Percentiles rank a stretch among this genome's conserved stretches.
Evolutionary conservation across 441 rosid species (phyloP).

Genomic region (Isatis lusitanica): DNA sequence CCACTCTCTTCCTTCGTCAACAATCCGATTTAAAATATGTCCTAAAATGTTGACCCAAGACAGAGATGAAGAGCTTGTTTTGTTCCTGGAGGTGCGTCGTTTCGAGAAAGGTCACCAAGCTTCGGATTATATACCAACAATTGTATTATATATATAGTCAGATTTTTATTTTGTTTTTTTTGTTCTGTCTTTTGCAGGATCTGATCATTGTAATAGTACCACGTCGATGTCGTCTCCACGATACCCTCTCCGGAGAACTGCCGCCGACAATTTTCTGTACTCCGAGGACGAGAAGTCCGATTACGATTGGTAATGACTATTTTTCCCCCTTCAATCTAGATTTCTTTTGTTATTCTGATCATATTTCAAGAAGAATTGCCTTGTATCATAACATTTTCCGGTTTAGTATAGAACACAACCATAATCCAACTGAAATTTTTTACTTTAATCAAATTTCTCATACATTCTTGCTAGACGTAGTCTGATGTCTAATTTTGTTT

Average conservation of each 20-base stretch:
- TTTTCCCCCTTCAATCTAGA: too few relatives aligned
- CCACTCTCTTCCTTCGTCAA: conserved; percentile 23
- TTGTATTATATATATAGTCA: background rate
- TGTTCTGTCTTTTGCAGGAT: conserved; percentile 25
- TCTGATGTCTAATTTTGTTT: background rate
- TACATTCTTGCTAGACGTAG: background rate
- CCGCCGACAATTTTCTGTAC: conserved; percentile 29
- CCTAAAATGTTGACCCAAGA: conserved; percentile 24
- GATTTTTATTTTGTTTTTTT: background rate
- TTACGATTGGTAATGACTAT: conserved; percentile 30
- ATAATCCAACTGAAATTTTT: background rate
- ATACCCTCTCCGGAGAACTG: conserved; percentile 28
- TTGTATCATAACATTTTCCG: background rate
- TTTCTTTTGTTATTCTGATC: background rate
- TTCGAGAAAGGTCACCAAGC: conserved; percentile 47
- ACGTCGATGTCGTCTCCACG: conserved; percentile 27
- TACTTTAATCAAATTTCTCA: background rate
- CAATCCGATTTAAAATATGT: background rate
- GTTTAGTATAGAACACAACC: background rate
- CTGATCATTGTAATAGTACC: background rate
- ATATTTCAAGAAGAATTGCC: background rate
- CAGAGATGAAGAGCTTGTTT: conserved; percentile 32
- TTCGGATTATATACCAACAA: background rate
- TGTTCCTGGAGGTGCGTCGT: conserved; percentile 9
- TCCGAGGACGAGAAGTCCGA: conserved; percentile 34